Evolutionary conservation across 108 stramenopile species (phyloP), one percentile per base, ranked within the genome.

Genomic region (Chaetoceros tenuissimus): DNA sequence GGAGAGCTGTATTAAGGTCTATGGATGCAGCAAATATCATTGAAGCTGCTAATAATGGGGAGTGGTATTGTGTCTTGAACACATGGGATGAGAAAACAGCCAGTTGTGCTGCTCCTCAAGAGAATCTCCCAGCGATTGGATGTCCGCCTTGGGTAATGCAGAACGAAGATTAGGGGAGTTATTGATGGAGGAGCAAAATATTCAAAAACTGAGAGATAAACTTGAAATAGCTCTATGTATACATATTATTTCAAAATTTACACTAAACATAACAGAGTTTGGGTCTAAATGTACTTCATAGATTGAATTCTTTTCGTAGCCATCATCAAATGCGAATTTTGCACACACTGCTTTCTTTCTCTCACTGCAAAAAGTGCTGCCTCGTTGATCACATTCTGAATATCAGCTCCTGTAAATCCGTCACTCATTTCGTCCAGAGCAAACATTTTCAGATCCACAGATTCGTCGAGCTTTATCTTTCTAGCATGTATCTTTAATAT

Each of bases 11-110:
- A 20, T 67, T 89, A 13, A 69, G 81, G 7, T 81, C 67, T 43
- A 87, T 93, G 85, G 91, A 89, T 60, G 85, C 81, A 55, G 75
- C 55, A 31, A 62, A 62, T 18, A 79, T 87, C 48, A 74, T 88
- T 23, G 84, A 81, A 51, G 73, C 75, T 52, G 60, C 56, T 22
- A 28, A 10, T 10, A 60, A 81, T 34, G 80, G 82, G 34, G 87
- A 93, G 68, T 93, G 87, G 85, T 93, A 85, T 58, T 93, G 92
- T 61, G 92, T 93, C 28, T 85, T 93, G 92, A 93, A 93, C 58
- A 87, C 84, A 8, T 93, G 92, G 92, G 92, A 93, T 61, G 87
- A 89, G 63, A 89, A 87, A 58, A 74, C 68, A 57, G 92, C 92
- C 8, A 83, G 81, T 53, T 93, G 92, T 59, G 87, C 82, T 1